Percentiles rank a stretch among this genome's conserved stretches.
phyloP scores from a whole-genome alignment of 2,329 filamentous ascomycete genomes.

The Rutstroemia sp. region DNA sequence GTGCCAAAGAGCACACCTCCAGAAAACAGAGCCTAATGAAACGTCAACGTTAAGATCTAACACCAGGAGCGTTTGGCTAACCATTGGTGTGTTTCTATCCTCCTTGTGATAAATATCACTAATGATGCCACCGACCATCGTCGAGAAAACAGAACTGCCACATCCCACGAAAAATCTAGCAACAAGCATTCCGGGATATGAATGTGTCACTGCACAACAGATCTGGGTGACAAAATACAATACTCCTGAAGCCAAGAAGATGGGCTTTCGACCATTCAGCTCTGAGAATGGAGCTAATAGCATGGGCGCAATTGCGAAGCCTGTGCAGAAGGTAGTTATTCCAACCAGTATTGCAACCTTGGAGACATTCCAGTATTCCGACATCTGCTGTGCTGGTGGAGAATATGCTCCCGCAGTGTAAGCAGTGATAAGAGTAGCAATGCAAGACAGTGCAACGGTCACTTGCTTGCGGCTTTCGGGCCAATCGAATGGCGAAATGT shows the following conservation, averaged over 20 bases:
- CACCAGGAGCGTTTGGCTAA: neutral
- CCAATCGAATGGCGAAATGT: conserved; percentile 68
- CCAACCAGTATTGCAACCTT: conserved; percentile 61
- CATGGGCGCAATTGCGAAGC: conserved; percentile 82
- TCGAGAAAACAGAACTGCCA: conserved; percentile 73
- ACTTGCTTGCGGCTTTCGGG: conserved; percentile 59
- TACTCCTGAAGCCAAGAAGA: conserved; percentile 68
- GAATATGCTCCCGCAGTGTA: conserved; percentile 78
- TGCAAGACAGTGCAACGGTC: conserved; percentile 66
- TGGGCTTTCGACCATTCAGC: conserved; percentile 77
- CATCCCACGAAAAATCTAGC: conserved; percentile 70
- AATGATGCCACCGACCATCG: conserved; percentile 88
- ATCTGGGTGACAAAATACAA: conserved; percentile 66
- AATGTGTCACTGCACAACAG: conserved; percentile 63
- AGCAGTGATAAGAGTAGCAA: conserved; percentile 69
- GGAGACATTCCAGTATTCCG: conserved; percentile 56
- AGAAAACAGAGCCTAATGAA: conserved; percentile 56
- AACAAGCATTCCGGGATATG: conserved; percentile 66
- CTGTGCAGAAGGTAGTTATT: conserved; percentile 74
- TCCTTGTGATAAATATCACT: conserved; percentile 76
- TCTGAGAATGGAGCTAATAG: conserved; percentile 81
- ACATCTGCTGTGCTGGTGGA: conserved; percentile 59
- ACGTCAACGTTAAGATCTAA: neutral
- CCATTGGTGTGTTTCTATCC: conserved; percentile 83
- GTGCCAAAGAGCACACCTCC: conserved; percentile 72